Conservation (phyloP, 306 rosid genomes). For the Morella rubra region DNA sequence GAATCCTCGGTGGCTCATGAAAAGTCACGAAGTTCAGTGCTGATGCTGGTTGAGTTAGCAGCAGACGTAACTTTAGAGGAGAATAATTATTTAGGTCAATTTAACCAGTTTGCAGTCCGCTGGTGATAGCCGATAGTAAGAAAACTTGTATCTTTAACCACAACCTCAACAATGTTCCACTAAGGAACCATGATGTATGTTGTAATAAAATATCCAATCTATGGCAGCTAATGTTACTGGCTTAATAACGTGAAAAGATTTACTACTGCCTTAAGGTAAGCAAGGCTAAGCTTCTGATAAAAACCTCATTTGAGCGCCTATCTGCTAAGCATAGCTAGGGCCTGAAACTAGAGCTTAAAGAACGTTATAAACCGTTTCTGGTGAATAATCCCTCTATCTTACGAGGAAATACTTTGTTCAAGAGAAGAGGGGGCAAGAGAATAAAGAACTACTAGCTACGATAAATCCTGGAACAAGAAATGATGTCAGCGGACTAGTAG, state of each 20-base stretch:
- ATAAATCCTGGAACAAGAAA: neutral
- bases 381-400: neutral
- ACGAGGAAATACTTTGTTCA: neutral
- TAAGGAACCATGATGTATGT: neutral
- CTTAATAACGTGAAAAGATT: too few species aligned
- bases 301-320: neutral
- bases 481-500: neutral
- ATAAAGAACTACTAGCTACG: neutral
- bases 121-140: neutral
- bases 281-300: neutral
- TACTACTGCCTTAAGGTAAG: neutral
- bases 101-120: neutral
- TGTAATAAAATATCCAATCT: neutral
- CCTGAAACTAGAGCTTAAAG: neutral
- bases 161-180: neutral
- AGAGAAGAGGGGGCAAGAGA: neutral
- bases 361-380: neutral
- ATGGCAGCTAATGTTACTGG: neutral
- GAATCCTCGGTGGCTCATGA: neutral
- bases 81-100: neutral
- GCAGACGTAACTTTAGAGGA: neutral
- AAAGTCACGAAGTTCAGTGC: neutral
- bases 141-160: neutral
- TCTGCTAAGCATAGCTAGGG: neutral
- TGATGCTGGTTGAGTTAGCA: neutral